These are phyloP conservation scores for Drechslerella stenobrocha DNA, from an alignment of 2,329 filamentous ascomycete species.

Conservation along the genomic window DNA sequence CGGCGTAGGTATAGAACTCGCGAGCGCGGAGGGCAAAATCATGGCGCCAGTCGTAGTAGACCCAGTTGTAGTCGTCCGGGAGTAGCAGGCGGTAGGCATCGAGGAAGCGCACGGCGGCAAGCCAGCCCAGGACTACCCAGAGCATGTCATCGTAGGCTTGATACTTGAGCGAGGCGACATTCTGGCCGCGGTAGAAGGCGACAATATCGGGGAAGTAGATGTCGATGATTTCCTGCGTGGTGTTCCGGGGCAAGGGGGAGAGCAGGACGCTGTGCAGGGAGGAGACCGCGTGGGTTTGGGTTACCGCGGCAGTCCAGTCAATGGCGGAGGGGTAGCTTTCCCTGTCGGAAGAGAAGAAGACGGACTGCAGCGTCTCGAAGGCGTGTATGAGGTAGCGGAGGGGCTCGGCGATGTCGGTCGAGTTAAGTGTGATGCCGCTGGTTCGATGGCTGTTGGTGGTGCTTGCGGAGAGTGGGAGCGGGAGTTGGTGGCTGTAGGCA, in stretches of 20 bases:
- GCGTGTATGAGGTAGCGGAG: slow-evolving; percentile 54
- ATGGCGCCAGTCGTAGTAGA: slow-evolving; percentile 63
- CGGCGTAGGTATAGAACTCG: slow-evolving; percentile 81
- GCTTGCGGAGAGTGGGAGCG: slow-evolving; percentile 3
- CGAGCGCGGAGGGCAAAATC: slow-evolving; percentile 81
- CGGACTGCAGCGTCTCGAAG: slow-evolving; percentile 73
- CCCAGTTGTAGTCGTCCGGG: slow-evolving; percentile 26
- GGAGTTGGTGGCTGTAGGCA: slow-evolving; percentile 16
- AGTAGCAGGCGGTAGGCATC: slow-evolving; percentile 26
- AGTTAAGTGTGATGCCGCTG: slow-evolving; percentile 36
- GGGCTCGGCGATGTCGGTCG: slow-evolving; percentile 17
- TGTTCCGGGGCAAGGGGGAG: slow-evolving; percentile 54
- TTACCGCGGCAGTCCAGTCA: slow-evolving; percentile 90
- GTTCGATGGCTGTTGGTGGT: slow-evolving; percentile 11
- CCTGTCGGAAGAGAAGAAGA: slow-evolving; percentile 75
- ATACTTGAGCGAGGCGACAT: slow-evolving; percentile 72
- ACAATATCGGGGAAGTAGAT: slow-evolving; percentile 76
- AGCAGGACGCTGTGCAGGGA: slow-evolving; percentile 69
- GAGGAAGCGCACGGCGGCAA: slow-evolving; percentile 78
- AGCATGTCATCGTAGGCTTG: slow-evolving; percentile 92
- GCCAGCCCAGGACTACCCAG: slow-evolving; percentile 91
- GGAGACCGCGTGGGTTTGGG: slow-evolving; percentile 76
- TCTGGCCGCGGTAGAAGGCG: slow-evolving; percentile 83
- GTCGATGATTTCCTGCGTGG: slow-evolving; percentile 70
- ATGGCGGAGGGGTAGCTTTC: slow-evolving; percentile 84